Percentiles rank a stretch among this genome's conserved stretches.
Evolutionary conservation across 2,329 filamentous ascomycete species (phyloP).

Genomic region (Verticillium zaregamsianum): DNA sequence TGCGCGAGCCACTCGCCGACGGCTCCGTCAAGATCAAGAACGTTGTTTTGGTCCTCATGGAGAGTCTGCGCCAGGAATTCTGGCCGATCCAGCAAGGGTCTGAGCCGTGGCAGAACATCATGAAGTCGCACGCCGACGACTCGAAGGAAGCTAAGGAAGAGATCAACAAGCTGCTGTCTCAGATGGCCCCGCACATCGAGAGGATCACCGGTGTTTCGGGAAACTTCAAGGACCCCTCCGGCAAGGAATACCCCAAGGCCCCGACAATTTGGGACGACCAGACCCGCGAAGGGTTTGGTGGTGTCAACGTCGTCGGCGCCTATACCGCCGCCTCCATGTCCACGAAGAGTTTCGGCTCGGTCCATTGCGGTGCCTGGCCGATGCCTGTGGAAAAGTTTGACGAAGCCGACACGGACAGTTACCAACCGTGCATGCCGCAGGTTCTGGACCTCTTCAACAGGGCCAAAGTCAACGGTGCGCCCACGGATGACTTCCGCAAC

Average conservation of each 20-base stretch:
- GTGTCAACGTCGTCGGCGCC: slow-evolving; percentile 25
- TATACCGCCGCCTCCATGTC: slow-evolving; percentile 30
- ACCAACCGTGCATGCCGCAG: slow-evolving; percentile 32
- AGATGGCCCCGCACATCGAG: slow-evolving; percentile 14
- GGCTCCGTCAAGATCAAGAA: slow-evolving; percentile 25
- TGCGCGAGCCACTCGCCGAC: slow-evolving; percentile 9
- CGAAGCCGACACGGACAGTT: slow-evolving; percentile 29
- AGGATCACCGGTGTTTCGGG: slow-evolving; percentile 5
- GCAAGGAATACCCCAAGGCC: not conserved
- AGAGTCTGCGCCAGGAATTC: slow-evolving; percentile 29
- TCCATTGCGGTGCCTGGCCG: slow-evolving; percentile 28
- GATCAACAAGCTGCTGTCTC: slow-evolving; percentile 9
- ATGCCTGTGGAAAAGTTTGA: slow-evolving; percentile 29
- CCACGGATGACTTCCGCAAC: slow-evolving; percentile 5
- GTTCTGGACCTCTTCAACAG: slow-evolving; percentile 14
- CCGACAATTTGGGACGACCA: slow-evolving; percentile 1
- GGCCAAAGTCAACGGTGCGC: slow-evolving; percentile 5
- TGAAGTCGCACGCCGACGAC: slow-evolving; percentile 20
- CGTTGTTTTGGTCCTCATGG: slow-evolving; percentile 28
- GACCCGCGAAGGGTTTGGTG: slow-evolving; percentile 13
- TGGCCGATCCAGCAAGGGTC: slow-evolving; percentile 26
- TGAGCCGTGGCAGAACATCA: slow-evolving; percentile 20
- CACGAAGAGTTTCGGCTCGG: slow-evolving; percentile 28
- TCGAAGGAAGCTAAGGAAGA: slow-evolving; percentile 18
- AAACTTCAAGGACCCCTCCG: not conserved